These are phyloP conservation scores for Myxozyma geophila DNA, from an alignment of 805 yeast genomes.

Conservation along the genomic window DNA sequence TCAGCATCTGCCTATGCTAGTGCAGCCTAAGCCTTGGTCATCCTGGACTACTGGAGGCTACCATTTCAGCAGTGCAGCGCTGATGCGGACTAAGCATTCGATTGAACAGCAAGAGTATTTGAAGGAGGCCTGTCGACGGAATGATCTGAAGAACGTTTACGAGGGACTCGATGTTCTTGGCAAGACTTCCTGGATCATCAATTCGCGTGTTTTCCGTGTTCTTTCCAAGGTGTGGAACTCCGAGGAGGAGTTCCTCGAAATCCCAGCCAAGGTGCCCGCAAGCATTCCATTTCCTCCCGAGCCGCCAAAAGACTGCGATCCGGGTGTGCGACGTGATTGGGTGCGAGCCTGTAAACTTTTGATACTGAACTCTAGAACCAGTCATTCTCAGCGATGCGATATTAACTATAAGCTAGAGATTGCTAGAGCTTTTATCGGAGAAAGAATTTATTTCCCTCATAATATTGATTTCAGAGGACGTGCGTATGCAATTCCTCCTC, in stretches of 20 bases:
- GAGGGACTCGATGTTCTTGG: constrained; percentile 87
- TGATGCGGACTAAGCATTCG: constrained; percentile 80
- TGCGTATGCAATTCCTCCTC: constrained; percentile 68
- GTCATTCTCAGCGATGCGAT: constrained; percentile 90
- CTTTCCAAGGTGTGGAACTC: constrained; percentile 85
- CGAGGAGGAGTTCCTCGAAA: constrained; percentile 72
- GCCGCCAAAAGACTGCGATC: constrained; percentile 73
- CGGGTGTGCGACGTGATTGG: constrained; percentile 70
- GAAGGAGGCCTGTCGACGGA: constrained; percentile 76
- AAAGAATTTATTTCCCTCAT: constrained; percentile 63
- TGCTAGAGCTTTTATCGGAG: constrained; percentile 85
- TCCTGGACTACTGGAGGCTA: constrained; percentile 86
- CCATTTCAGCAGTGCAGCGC: constrained; percentile 60
- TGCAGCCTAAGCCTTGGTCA: constrained; percentile 88
- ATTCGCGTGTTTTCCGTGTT: constrained; percentile 67
- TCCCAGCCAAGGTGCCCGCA: constrained; percentile 59
- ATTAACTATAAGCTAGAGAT: constrained; percentile 91
- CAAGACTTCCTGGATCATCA: constrained; percentile 89
- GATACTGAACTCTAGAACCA: constrained; percentile 64
- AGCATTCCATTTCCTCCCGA: constrained; percentile 56
- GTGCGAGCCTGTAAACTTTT: constrained; percentile 61
- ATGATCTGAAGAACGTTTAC: constrained; percentile 67
- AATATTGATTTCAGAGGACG: constrained; percentile 68
- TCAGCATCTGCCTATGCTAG: constrained; percentile 89
- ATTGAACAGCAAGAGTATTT: constrained; percentile 90